These are phyloP conservation scores for Suillus alpinus DNA, from an alignment of 768 basidiomycete genomes.

Conservation along the genomic window DNA sequence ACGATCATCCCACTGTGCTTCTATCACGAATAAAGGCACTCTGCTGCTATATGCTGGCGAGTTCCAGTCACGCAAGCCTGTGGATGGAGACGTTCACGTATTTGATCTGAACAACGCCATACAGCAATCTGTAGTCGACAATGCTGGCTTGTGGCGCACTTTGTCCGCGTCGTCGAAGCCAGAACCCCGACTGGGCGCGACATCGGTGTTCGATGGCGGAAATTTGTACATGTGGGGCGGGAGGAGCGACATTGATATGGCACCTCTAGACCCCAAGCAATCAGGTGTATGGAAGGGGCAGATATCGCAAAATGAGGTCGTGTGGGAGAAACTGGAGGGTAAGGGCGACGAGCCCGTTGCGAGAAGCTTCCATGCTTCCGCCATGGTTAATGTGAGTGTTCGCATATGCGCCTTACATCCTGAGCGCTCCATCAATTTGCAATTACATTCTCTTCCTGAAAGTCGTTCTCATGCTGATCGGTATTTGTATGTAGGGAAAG, in stretches of 20 bases:
- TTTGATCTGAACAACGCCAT: conserved; percentile 17
- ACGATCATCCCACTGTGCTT: conserved; percentile 43
- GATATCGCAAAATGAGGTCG: conserved; percentile 3
- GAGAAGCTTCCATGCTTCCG: conserved; percentile 37
- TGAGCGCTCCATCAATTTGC: not conserved
- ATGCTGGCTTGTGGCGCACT: conserved; percentile 14
- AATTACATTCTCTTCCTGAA: not conserved
- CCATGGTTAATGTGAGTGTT: conserved; percentile 24
- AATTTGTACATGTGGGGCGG: conserved; percentile 45
- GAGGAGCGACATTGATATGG: conserved; percentile 39
- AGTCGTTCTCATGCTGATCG: not conserved
- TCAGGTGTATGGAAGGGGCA: conserved; percentile 30
- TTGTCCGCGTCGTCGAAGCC: conserved; percentile 22
- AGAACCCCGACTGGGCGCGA: conserved; percentile 23
- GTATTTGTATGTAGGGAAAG: conserved; percentile 19
- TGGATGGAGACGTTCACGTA: conserved; percentile 32
- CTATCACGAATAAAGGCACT: conserved; percentile 23
- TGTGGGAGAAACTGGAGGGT: conserved; percentile 30
- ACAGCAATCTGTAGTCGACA: conserved; percentile 1
- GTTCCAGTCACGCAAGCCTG: conserved; percentile 38
- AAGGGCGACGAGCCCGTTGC: conserved; percentile 31
- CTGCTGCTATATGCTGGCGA: conserved; percentile 44
- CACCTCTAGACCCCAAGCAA: conserved; percentile 29
- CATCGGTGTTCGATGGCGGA: conserved; percentile 17
- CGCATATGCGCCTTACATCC: not conserved